Evolutionary conservation across 495 filamentous ascomycete species (phyloP).

Genomic region (Aspergillus sclerotioniger): DNA sequence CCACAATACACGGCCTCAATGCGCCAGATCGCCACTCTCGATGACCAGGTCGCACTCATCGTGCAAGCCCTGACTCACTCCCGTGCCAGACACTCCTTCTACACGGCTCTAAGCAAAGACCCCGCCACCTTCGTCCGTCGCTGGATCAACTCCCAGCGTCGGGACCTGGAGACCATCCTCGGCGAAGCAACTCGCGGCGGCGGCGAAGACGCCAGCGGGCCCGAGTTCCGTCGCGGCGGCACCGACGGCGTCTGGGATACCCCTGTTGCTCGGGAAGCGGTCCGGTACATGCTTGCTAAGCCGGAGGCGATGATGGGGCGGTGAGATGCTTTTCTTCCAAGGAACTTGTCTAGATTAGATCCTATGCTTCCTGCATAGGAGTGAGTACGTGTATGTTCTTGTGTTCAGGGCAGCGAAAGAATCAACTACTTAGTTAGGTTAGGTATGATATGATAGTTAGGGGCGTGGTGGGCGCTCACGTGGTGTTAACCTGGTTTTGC

Average conservation of each 20-base stretch:
- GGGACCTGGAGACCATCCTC: conserved; percentile 85
- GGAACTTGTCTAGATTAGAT: neutral
- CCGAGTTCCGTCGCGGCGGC: conserved; percentile 60
- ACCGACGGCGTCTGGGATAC: conserved; percentile 54
- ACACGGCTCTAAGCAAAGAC: conserved; percentile 70
- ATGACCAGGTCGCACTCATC: conserved; percentile 79
- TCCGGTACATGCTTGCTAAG: conserved; percentile 49
- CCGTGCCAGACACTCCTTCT: conserved; percentile 84
- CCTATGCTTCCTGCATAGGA: too few species aligned
- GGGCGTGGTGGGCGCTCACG: conserved; percentile 30
- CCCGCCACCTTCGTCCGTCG: conserved; percentile 75
- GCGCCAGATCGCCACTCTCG: conserved; percentile 66
- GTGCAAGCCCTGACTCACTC: conserved; percentile 74
- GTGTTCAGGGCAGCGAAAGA: too few species aligned
- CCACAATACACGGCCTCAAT: conserved; percentile 56
- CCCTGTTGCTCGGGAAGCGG: conserved; percentile 44
- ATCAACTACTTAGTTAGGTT: too few species aligned
- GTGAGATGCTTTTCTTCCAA: conserved; percentile 16
- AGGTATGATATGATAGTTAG: neutral
- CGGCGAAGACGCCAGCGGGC: conserved; percentile 58
- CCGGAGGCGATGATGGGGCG: conserved; percentile 37
- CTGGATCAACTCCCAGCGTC: conserved; percentile 84
- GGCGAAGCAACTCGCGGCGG: conserved; percentile 74
- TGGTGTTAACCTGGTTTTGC: conserved; percentile 20
- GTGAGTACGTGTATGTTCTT: too few species aligned